Evolutionary conservation across 2,329 filamentous ascomycete species (phyloP).

Genomic region (Penicillium sp.): DNA sequence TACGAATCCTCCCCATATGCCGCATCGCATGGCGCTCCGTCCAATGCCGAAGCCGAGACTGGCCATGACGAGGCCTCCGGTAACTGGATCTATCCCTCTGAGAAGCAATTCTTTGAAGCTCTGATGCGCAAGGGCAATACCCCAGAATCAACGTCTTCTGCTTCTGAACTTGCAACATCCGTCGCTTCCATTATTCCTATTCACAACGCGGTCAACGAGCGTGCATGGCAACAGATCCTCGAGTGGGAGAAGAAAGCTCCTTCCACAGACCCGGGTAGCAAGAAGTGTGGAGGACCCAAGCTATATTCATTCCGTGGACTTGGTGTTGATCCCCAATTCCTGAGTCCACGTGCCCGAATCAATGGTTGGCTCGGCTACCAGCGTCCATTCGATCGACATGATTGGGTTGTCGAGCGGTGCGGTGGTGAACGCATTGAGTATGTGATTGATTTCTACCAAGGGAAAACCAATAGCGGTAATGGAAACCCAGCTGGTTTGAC

Average conservation of each 20-base stretch:
- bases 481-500: slow-evolving; percentile 33
- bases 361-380: slow-evolving; percentile 88
- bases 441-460: slow-evolving; percentile 97
- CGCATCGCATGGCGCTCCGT: slow-evolving; percentile 50
- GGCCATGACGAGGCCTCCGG: slow-evolving; percentile 70
- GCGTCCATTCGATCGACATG: slow-evolving; percentile 90
- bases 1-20: slow-evolving; percentile 34
- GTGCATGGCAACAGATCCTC: slow-evolving; percentile 90
- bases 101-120: slow-evolving; percentile 97
- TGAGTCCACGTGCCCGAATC: slow-evolving; percentile 82
- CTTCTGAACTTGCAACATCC: slow-evolving; percentile 61
- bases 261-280: slow-evolving; percentile 59
- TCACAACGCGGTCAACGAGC: slow-evolving; percentile 97
- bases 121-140: slow-evolving; percentile 90
- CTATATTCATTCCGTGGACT: slow-evolving; percentile 80
- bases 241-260: slow-evolving; percentile 77
- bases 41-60: slow-evolving; percentile 79
- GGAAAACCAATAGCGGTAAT: slow-evolving; percentile 53
- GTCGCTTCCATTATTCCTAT: slow-evolving; percentile 95
- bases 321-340: slow-evolving; percentile 52
- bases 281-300: slow-evolving; percentile 74
- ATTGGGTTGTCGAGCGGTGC: slow-evolving; percentile 95
- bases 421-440: slow-evolving; percentile 78
- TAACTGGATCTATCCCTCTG: slow-evolving; percentile 97
- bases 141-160: slow-evolving; percentile 53